phyloP scores from a whole-genome alignment of 1,139 yeast species.

The Hansenula lynferdii region DNA sequence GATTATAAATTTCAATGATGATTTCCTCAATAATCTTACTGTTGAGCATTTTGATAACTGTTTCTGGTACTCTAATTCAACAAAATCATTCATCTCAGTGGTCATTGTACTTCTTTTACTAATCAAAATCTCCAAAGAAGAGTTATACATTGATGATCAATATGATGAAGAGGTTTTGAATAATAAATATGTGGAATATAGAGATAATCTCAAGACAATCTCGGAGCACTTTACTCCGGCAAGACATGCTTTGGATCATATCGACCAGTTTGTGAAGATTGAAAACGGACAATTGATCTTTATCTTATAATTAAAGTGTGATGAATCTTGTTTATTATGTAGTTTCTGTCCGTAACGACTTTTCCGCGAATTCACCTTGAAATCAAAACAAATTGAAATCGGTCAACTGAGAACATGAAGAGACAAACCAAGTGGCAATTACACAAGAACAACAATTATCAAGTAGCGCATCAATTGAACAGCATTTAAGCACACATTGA shows the following conservation, averaged over 20 bases:
- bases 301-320: too few relatives aligned
- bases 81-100: constrained; percentile 18
- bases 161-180: constrained; percentile 4
- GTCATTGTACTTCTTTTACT: constrained; percentile 17
- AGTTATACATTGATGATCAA: constrained; percentile 16
- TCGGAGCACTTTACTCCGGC: constrained; percentile 7
- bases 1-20: constrained; percentile 9
- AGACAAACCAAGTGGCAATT: background rate
- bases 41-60: constrained; percentile 16
- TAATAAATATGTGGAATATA: constrained; percentile 4
- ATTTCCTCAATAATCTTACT: constrained; percentile 15
- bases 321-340: too few relatives aligned
- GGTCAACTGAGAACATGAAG: too few relatives aligned
- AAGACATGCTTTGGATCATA: constrained; percentile 8
- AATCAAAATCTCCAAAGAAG: constrained; percentile 12
- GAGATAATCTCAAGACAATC: constrained; percentile 5
- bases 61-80: constrained; percentile 20
- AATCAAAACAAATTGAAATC: too few relatives aligned
- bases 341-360: too few relatives aligned
- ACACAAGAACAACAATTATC: too few relatives aligned
- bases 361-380: too few relatives aligned
- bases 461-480: too few relatives aligned
- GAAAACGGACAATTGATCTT: background rate
- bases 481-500: too few relatives aligned
- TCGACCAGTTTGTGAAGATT: constrained; percentile 2